A percentile compares a stretch with the other conserved stretches of the same genome.
phyloP scores from a whole-genome alignment of 2,329 filamentous ascomycete genomes.

The Aureobasidium sp. region DNA sequence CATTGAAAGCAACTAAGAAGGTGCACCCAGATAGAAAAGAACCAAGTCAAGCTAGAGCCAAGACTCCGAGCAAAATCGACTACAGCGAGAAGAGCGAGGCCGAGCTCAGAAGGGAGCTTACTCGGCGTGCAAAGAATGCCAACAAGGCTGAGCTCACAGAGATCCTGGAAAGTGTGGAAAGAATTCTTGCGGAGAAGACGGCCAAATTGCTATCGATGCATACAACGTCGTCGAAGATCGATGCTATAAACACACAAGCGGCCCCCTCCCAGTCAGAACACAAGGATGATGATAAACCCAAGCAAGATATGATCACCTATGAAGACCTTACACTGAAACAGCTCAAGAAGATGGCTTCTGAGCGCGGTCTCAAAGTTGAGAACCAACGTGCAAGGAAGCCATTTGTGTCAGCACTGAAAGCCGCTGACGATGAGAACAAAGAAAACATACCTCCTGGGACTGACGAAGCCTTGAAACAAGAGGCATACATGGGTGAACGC shows the following conservation, averaged over 20 bases:
- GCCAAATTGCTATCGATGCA: not conserved
- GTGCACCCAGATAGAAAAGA: too few species aligned
- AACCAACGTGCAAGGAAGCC: not conserved
- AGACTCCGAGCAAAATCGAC: too few species aligned
- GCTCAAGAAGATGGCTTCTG: not conserved
- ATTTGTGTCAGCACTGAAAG: not conserved
- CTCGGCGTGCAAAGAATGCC: too few species aligned
- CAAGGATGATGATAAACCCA: not conserved
- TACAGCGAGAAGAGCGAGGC: too few species aligned
- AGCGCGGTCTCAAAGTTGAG: not conserved
- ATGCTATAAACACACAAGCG: too few species aligned
- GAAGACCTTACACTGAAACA: not conserved
- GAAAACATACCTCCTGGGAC: conserved; percentile 7
- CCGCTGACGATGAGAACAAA: not conserved
- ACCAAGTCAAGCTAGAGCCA: too few species aligned
- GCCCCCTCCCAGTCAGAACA: not conserved
- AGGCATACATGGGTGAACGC: not conserved
- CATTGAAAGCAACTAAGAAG: too few species aligned
- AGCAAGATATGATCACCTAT: conserved; percentile 1
- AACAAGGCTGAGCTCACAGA: too few species aligned
- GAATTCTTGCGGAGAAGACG: too few species aligned
- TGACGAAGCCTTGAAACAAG: conserved; percentile 1
- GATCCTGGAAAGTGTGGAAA: too few species aligned
- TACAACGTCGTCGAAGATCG: not conserved
- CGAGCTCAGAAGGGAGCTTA: too few species aligned